These are phyloP conservation scores for Rhizophagus prolifer DNA, from an alignment of 192 early-diverging fungal species.

Conservation along the genomic window DNA sequence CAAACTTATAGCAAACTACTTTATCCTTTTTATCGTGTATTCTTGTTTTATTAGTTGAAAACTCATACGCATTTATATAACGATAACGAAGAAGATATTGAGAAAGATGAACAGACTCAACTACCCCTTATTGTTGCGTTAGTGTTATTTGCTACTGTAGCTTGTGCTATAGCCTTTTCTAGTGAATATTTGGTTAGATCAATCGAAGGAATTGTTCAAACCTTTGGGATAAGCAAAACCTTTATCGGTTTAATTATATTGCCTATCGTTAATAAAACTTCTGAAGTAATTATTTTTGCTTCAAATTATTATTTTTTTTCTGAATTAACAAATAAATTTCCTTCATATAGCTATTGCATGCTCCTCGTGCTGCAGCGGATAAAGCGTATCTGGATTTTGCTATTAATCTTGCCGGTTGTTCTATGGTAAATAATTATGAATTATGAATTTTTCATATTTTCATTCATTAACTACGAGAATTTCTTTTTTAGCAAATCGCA, in stretches of 20 bases:
- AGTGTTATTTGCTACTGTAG: conserved; percentile 57
- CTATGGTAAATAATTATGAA: conserved; percentile 52
- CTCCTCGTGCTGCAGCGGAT: too few species aligned
- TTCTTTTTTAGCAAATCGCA: conserved; percentile 65
- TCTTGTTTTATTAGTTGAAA: neutral
- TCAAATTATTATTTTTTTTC: neutral
- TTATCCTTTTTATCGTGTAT: too few species aligned
- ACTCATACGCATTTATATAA: neutral
- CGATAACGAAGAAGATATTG: neutral
- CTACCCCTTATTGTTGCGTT: conserved; percentile 44
- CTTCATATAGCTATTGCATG: conserved; percentile 39
- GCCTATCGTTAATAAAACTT: conserved; percentile 88
- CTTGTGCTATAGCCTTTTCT: conserved; percentile 72
- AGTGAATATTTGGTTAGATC: conserved; percentile 78
- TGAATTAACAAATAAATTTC: too few species aligned
- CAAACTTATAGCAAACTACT: too few species aligned
- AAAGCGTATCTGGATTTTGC: conserved; percentile 89
- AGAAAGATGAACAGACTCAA: conserved; percentile 67
- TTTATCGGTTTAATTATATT: conserved; percentile 92
- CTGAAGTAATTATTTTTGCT: conserved; percentile 40
- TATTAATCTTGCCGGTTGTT: conserved; percentile 82
- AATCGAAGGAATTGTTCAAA: conserved; percentile 71
- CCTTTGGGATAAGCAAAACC: conserved; percentile 68
- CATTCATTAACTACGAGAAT: too few species aligned
- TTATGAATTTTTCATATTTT: too few species aligned